Percentiles rank a stretch among this genome's conserved stretches.
These are phyloP conservation scores for Mortierella antarctica DNA, from an alignment of 192 early-diverging fungal species.

Conservation along the genomic window DNA sequence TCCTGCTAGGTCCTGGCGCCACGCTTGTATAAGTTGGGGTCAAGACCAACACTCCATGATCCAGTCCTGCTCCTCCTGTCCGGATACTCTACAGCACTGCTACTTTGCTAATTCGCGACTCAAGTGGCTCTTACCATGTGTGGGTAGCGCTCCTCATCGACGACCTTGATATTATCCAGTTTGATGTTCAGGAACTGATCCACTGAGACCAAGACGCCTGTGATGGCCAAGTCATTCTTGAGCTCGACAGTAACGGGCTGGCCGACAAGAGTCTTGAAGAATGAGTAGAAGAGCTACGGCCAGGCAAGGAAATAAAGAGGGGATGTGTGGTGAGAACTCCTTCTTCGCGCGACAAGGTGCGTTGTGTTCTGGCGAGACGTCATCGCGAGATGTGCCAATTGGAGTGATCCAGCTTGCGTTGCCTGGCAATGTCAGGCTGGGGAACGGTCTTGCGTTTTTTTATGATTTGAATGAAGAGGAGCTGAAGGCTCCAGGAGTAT, in stretches of 20 bases:
- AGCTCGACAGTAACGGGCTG: constrained; percentile 96
- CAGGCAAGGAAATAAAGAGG: not conserved
- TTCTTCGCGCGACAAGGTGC: too few relatives aligned
- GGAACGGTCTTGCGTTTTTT: too few relatives aligned
- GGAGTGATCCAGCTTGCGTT: too few relatives aligned
- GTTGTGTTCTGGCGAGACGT: too few relatives aligned
- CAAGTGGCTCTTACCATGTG: constrained; percentile 83
- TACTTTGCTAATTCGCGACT: not conserved
- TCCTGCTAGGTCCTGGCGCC: too few relatives aligned
- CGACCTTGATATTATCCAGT: constrained; percentile 90
- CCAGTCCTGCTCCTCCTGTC: not conserved
- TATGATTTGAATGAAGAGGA: too few relatives aligned
- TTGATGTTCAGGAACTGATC: constrained; percentile 99
- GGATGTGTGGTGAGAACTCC: not conserved
- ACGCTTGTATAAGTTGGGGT: too few relatives aligned
- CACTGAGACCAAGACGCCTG: constrained; percentile 93
- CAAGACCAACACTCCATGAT: not conserved
- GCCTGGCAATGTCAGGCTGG: too few relatives aligned
- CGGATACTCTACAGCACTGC: not conserved
- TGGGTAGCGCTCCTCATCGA: constrained; percentile 88
- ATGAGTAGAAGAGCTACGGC: constrained; percentile 96
- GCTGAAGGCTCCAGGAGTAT: too few relatives aligned
- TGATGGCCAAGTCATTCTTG: constrained; percentile 97
- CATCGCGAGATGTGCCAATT: too few relatives aligned
- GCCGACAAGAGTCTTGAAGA: constrained; percentile 99